Conservation (phyloP, 202 grass and related monocot genomes). For the Cymbopogon flexuosus region DNA sequence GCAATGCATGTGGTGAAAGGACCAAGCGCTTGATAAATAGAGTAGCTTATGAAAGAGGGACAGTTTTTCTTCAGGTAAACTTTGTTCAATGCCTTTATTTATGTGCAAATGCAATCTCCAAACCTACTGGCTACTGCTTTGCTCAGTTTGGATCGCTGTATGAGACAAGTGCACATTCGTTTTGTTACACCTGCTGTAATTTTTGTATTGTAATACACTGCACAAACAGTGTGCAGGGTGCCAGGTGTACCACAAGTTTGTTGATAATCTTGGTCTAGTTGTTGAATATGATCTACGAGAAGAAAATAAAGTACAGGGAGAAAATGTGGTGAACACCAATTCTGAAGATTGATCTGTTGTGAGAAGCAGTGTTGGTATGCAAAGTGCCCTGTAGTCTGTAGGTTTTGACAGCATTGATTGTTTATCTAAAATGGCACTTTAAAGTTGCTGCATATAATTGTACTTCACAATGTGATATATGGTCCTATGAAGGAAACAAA, state of each 20-base stretch:
- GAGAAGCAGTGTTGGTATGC: constrained; percentile 6
- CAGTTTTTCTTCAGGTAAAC: constrained; percentile 81
- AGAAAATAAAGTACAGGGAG: constrained; percentile 43
- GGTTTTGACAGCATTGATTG: constrained; percentile 13
- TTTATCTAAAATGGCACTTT: constrained; percentile 6
- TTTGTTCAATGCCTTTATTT: constrained; percentile 1
- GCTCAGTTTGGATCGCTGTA: neutral
- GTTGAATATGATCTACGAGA: constrained; percentile 82
- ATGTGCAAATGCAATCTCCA: neutral
- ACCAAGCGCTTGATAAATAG: constrained; percentile 70
- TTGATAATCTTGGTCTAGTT: constrained; percentile 88
- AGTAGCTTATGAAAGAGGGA: constrained; percentile 79
- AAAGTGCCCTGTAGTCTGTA: constrained; percentile 11
- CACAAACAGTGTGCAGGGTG: constrained; percentile 71
- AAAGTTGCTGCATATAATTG: constrained; percentile 21
- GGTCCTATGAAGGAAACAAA: neutral
- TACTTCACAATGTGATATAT: neutral
- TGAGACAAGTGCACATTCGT: neutral
- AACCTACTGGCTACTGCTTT: neutral
- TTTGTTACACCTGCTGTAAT: too few species aligned
- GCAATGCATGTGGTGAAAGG: constrained; percentile 72
- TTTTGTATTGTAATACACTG: too few species aligned
- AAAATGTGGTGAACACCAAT: constrained; percentile 28
- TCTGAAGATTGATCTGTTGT: constrained; percentile 34
- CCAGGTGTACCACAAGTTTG: constrained; percentile 86